phyloP scores from a whole-genome alignment of 129 eudicot species.

The Flaveria brownii region DNA sequence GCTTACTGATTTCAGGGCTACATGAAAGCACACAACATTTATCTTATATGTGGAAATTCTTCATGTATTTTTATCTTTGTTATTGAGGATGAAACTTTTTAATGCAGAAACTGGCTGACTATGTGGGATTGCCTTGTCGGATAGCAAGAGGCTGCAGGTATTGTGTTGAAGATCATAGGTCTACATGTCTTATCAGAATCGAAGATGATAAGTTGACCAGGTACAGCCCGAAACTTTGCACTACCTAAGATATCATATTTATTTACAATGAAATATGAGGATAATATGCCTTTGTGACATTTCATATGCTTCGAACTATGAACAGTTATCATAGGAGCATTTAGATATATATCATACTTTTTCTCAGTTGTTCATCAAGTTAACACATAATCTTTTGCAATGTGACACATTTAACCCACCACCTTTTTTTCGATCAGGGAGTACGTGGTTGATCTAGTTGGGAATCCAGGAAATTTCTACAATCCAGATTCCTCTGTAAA shows the following conservation, averaged over 20 bases:
- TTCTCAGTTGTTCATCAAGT: background rate
- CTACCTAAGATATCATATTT: background rate
- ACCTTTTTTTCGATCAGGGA: conserved; percentile 53
- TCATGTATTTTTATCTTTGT: background rate
- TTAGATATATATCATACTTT: background rate
- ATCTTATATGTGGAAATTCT: background rate
- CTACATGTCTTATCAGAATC: conserved; percentile 80
- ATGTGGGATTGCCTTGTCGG: conserved; percentile 90
- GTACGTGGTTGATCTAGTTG: conserved; percentile 83
- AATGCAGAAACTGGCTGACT: conserved; percentile 86
- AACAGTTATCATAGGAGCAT: background rate
- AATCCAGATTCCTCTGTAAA: conserved; percentile 87
- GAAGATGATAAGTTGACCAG: conserved; percentile 56
- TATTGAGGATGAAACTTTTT: background rate
- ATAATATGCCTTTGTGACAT: background rate
- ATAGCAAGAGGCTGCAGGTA: conserved; percentile 96
- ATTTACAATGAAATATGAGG: background rate
- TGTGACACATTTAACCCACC: conserved; percentile 10
- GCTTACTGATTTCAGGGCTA: background rate
- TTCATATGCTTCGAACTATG: too few species aligned
- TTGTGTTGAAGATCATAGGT: conserved; percentile 74
- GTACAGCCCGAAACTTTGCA: conserved; percentile 30
- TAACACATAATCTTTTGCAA: too few species aligned
- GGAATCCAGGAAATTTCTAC: conserved; percentile 76
- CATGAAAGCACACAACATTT: background rate